Percentiles rank a stretch among this genome's conserved stretches.
phyloP scores from a whole-genome alignment of 805 yeast genomes.

The Huiozyma naganishii region DNA sequence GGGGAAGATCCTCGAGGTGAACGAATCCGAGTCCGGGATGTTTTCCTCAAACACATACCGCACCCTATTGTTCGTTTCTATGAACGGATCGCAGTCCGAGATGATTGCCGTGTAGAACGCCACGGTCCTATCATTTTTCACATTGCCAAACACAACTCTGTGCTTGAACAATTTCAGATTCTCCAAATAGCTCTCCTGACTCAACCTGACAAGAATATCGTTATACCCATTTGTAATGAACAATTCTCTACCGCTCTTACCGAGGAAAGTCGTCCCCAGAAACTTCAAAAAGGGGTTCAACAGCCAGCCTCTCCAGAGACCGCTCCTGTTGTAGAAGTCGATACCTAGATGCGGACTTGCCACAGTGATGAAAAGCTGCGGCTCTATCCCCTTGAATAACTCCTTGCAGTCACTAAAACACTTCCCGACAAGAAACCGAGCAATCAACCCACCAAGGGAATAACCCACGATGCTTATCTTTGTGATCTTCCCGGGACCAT shows the following conservation, averaged over 20 bases:
- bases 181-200: constrained; percentile 34
- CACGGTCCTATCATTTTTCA: constrained; percentile 75
- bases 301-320: constrained; percentile 2
- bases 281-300: constrained; percentile 32
- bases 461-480: constrained; percentile 74
- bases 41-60: constrained; percentile 39
- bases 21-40: constrained; percentile 15
- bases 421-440: constrained; percentile 73
- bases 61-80: constrained; percentile 37
- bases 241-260: constrained; percentile 66
- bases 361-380: constrained; percentile 55
- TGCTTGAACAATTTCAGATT: constrained; percentile 50
- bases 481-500: constrained; percentile 12
- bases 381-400: constrained; percentile 49
- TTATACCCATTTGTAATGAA: constrained; percentile 40
- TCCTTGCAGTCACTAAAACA: constrained; percentile 38
- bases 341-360: constrained; percentile 72
- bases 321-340: constrained; percentile 33
- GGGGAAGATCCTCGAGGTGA: constrained; percentile 15
- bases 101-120: constrained; percentile 79
- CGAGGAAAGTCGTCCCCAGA: constrained; percentile 43
- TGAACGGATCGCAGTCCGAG: constrained; percentile 64
- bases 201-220: constrained; percentile 34
- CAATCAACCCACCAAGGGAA: constrained; percentile 78
- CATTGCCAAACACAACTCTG: constrained; percentile 58